These are phyloP conservation scores for Penicillium sp. DNA, from an alignment of 2,329 filamentous ascomycete species.

Conservation along the genomic window DNA sequence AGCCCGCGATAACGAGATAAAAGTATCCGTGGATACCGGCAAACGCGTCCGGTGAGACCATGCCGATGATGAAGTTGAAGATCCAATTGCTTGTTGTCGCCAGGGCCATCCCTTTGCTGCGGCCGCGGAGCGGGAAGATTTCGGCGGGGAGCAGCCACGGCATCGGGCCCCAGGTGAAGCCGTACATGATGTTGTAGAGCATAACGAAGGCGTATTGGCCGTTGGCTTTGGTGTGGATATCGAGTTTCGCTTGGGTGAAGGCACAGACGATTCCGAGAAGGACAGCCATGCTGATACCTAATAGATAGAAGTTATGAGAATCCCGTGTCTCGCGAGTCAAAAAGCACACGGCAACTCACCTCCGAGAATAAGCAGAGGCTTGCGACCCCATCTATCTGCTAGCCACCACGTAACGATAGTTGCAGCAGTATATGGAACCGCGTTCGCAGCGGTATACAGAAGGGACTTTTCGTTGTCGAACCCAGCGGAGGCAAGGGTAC, in stretches of 20 bases:
- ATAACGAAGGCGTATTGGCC: constrained; percentile 47
- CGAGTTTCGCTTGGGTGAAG: constrained; percentile 39
- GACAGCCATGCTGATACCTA: constrained; percentile 40
- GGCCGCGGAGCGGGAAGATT: constrained; percentile 40
- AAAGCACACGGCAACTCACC: constrained; percentile 10
- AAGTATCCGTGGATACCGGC: constrained; percentile 49
- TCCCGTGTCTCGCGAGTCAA: neutral
- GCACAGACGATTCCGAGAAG: constrained; percentile 44
- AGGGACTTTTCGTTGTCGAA: constrained; percentile 45
- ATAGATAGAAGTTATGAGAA: neutral
- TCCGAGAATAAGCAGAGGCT: constrained; percentile 38
- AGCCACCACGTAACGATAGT: constrained; percentile 48
- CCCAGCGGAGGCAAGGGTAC: constrained; percentile 41
- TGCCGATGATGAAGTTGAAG: constrained; percentile 52
- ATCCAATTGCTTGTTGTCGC: constrained; percentile 57
- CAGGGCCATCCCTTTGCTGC: constrained; percentile 48
- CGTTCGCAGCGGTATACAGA: constrained; percentile 37
- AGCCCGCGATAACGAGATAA: constrained; percentile 49
- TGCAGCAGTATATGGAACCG: constrained; percentile 47
- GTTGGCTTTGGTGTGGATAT: constrained; percentile 37
- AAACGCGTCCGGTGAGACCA: constrained; percentile 51
- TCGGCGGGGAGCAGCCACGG: constrained; percentile 42
- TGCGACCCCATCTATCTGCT: constrained; percentile 47
- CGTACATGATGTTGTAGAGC: constrained; percentile 46
- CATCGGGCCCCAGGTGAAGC: constrained; percentile 47